Conservation (phyloP, 371 early-diverging fungal genomes). For the Mortierella sp. region DNA sequence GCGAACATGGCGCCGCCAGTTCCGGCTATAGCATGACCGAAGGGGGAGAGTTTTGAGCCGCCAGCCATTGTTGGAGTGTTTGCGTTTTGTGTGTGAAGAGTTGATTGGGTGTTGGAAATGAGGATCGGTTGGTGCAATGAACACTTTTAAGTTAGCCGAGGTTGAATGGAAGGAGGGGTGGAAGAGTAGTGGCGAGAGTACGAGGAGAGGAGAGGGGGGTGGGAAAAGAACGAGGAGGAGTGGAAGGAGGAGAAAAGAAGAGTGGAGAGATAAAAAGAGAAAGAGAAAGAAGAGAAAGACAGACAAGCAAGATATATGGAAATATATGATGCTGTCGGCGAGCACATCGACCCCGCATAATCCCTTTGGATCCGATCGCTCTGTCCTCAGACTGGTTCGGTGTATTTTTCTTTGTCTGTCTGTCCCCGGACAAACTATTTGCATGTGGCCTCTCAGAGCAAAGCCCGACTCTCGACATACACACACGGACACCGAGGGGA, state of each 20-base stretch:
- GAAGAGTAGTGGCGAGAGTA: not conserved
- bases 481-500: not conserved
- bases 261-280: not conserved
- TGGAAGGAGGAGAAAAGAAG: constrained; percentile 8
- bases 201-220: constrained; percentile 4
- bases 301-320: not conserved
- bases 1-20: constrained; percentile 95
- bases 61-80: constrained; percentile 58
- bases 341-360: constrained; percentile 1
- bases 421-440: not conserved
- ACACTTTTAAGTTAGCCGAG: constrained; percentile 6
- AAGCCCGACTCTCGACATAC: not conserved
- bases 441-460: constrained; percentile 14
- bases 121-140: constrained; percentile 22
- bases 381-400: constrained; percentile 37
- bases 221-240: constrained; percentile 17
- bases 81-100: not conserved
- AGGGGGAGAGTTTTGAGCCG: constrained; percentile 80
- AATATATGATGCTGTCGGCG: not conserved
- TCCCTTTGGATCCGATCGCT: constrained; percentile 23
- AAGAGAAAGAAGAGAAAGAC: too few relatives aligned
- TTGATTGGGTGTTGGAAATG: not conserved
- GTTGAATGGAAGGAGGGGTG: constrained; percentile 2
- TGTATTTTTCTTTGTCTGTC: not conserved
- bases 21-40: constrained; percentile 95